phyloP scores from a whole-genome alignment of 805 yeast species.

The Monosporozyma siamensis region DNA sequence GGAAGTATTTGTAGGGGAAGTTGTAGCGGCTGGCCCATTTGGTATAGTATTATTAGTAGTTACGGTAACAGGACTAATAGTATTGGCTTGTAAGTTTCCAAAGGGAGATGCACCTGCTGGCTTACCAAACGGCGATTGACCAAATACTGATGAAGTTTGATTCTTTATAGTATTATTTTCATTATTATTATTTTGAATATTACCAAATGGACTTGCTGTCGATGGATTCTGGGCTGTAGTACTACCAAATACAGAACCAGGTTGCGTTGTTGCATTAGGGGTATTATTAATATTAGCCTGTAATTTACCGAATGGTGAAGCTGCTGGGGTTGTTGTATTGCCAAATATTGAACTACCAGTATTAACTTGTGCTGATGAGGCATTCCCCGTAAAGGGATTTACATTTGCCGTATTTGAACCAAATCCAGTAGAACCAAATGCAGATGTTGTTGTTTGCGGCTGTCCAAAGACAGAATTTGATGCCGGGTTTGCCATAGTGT shows the following conservation, averaged over 20 bases:
- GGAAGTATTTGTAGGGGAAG: background rate
- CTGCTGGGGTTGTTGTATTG: constrained; percentile 3
- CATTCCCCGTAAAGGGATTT: constrained; percentile 3
- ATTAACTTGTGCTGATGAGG: constrained; percentile 1
- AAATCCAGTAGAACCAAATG: constrained; percentile 15
- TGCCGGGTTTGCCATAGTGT: background rate
- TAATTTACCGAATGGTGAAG: constrained; percentile 9
- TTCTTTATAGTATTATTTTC: too few species aligned
- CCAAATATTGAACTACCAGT: constrained; percentile 4
- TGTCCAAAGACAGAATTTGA: constrained; percentile 1
- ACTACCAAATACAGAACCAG: constrained; percentile 6
- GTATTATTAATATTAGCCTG: too few species aligned
- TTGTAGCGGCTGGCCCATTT: background rate
- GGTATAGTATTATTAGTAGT: constrained; percentile 10
- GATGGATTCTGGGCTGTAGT: background rate
- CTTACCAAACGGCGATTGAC: background rate
- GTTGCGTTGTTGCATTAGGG: background rate
- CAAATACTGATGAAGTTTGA: background rate
- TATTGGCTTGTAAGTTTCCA: constrained; percentile 6
- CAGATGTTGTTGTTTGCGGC: constrained; percentile 9
- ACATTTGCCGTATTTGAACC: background rate
- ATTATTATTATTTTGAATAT: constrained; percentile 6
- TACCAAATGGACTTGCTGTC: constrained; percentile 15
- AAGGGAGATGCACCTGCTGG: constrained; percentile 6
- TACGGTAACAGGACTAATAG: background rate